phyloP scores from a whole-genome alignment of 306 rosid species.

The Citrullus mucosospermus region DNA sequence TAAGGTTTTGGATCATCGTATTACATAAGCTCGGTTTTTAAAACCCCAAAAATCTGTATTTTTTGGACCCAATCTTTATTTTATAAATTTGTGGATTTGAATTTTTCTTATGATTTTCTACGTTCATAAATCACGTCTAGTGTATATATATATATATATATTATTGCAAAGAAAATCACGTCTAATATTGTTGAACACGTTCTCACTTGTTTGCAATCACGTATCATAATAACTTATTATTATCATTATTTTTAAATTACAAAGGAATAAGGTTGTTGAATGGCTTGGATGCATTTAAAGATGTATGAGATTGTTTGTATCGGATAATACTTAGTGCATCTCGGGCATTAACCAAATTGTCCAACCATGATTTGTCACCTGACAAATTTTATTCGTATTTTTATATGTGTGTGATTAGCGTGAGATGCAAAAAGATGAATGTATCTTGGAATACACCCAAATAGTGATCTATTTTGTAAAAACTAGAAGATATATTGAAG shows the following conservation, averaged over 20 bases:
- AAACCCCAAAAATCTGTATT: background rate
- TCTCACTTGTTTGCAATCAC: background rate
- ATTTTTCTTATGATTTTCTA: background rate
- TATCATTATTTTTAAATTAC: background rate
- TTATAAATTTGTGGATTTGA: background rate
- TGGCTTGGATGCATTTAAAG: background rate
- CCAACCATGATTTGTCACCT: too few species aligned
- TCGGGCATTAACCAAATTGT: too few species aligned
- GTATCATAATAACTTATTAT: background rate
- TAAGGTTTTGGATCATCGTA: background rate
- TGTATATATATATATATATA: too few species aligned
- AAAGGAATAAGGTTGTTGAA: background rate
- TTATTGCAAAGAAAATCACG: background rate
- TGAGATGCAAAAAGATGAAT: too few species aligned
- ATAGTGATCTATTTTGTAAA: too few species aligned
- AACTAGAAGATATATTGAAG: too few species aligned
- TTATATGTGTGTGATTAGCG: too few species aligned
- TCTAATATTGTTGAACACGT: slow-evolving; percentile 2
- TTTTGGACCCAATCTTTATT: background rate
- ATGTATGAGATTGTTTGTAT: too few species aligned
- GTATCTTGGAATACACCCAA: too few species aligned
- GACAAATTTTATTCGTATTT: too few species aligned
- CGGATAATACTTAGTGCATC: too few species aligned
- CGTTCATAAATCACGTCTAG: background rate
- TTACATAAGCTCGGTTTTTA: background rate